Conservation (phyloP, 345 rosid species). For the Bruguiera gymnorhiza region DNA sequence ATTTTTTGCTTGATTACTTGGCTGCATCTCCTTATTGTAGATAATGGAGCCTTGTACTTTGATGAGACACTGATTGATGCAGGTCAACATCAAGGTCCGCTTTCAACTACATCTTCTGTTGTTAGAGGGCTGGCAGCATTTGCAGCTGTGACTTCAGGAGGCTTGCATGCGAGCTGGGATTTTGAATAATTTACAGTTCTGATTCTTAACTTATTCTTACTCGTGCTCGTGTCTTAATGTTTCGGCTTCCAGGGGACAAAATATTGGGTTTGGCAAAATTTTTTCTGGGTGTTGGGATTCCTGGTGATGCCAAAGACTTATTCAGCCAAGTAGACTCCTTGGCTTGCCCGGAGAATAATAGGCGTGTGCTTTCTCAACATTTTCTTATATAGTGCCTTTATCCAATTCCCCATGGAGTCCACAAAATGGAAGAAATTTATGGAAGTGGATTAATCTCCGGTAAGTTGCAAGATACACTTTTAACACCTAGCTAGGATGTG, state of each 20-base stretch:
- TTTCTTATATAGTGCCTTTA: too few species aligned
- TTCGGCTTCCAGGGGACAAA: conserved; percentile 78
- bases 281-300: conserved; percentile 80
- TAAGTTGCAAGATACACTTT: too few species aligned
- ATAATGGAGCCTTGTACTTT: conserved; percentile 81
- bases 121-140: conserved; percentile 72
- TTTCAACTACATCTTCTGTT: conserved; percentile 70
- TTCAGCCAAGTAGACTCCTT: conserved; percentile 86
- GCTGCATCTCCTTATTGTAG: conserved; percentile 32
- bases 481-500: too few species aligned
- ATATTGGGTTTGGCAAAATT: conserved; percentile 82
- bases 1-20: background rate
- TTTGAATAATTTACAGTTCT: conserved; percentile 8
- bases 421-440: too few species aligned
- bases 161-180: conserved; percentile 49
- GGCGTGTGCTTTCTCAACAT: conserved; percentile 41
- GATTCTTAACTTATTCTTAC: conserved; percentile 8
- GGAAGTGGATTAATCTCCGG: too few species aligned
- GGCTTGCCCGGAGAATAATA: conserved; percentile 72
- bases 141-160: conserved; percentile 55
- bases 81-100: conserved; percentile 52
- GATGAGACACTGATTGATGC: conserved; percentile 60
- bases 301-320: conserved; percentile 82
- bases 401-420: too few species aligned
- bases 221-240: conserved; percentile 23